These are phyloP conservation scores for Coemansia sp. DNA, from an alignment of 192 early-diverging fungal species.

Conservation along the genomic window DNA sequence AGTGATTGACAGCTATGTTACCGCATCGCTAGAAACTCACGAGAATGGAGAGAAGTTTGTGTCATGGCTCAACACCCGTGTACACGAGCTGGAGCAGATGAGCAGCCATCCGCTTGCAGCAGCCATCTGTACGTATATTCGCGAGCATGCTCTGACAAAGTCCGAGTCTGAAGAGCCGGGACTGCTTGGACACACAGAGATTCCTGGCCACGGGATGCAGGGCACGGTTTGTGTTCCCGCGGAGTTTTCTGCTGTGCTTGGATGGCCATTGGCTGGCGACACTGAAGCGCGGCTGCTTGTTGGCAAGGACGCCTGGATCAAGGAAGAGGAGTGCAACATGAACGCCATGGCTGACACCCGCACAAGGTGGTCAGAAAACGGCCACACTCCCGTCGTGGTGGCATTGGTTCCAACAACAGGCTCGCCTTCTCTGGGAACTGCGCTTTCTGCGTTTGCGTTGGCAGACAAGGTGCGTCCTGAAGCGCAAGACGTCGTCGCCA, in stretches of 20 bases:
- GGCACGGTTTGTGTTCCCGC: slow-evolving; percentile 28
- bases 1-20: slow-evolving; percentile 50
- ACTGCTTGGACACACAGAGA: slow-evolving; percentile 39
- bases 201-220: slow-evolving; percentile 49
- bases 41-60: slow-evolving; percentile 41
- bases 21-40: slow-evolving; percentile 11
- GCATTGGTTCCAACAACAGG: slow-evolving; percentile 24
- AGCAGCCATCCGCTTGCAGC: slow-evolving; percentile 89
- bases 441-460: slow-evolving; percentile 71
- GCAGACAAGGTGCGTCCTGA: slow-evolving; percentile 85
- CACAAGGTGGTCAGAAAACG: slow-evolving; percentile 57
- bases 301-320: slow-evolving; percentile 74
- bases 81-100: slow-evolving; percentile 72
- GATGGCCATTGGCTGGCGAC: slow-evolving; percentile 18
- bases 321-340: slow-evolving; percentile 54
- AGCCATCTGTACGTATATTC: slow-evolving; percentile 63
- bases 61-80: slow-evolving; percentile 46
- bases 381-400: slow-evolving; percentile 62
- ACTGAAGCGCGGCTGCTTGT: slow-evolving; percentile 50
- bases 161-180: neutral
- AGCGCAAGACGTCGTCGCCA: slow-evolving; percentile 66
- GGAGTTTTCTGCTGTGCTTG: slow-evolving; percentile 18
- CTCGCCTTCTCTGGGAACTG: slow-evolving; percentile 58
- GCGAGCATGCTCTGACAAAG: slow-evolving; percentile 17
- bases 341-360: slow-evolving; percentile 32